Evolutionary conservation across 164 flowering plant genomes (phyloP).

Genomic region (Umbellularia californica): DNA sequence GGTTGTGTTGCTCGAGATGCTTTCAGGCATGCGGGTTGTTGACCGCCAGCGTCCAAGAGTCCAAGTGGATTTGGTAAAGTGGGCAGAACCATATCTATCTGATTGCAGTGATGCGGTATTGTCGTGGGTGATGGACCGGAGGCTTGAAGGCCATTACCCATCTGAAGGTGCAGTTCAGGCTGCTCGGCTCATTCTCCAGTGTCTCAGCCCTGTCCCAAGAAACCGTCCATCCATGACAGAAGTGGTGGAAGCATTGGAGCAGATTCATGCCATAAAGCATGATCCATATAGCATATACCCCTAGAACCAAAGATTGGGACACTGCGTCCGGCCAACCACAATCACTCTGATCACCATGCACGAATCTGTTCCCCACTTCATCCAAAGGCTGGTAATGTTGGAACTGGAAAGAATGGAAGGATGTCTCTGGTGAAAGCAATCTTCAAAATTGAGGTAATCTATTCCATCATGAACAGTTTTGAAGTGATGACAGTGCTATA

Average conservation of each 20-base stretch:
- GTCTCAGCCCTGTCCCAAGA: slow-evolving; percentile 49
- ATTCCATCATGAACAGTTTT: too few relatives aligned
- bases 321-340: too few relatives aligned
- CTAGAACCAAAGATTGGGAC: too few relatives aligned
- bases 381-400: too few relatives aligned
- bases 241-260: slow-evolving; percentile 51
- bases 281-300: too few relatives aligned
- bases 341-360: too few relatives aligned
- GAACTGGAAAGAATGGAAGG: too few relatives aligned
- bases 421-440: too few relatives aligned
- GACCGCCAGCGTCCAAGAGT: slow-evolving; percentile 66
- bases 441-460: too few relatives aligned
- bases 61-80: slow-evolving; percentile 60
- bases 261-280: too few relatives aligned
- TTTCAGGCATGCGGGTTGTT: slow-evolving; percentile 64
- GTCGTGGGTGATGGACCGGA: slow-evolving; percentile 44
- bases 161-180: slow-evolving; percentile 42
- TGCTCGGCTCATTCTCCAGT: slow-evolving; percentile 57
- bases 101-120: slow-evolving; percentile 42
- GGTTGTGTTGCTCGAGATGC: slow-evolving; percentile 70
- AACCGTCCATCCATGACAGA: slow-evolving; percentile 78
- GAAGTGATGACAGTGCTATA: too few relatives aligned
- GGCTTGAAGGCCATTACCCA: slow-evolving; percentile 60
- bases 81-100: slow-evolving; percentile 55
- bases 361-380: too few relatives aligned